Conservation (phyloP, 208 protist species). For the Leishmania aethiopica region DNA sequence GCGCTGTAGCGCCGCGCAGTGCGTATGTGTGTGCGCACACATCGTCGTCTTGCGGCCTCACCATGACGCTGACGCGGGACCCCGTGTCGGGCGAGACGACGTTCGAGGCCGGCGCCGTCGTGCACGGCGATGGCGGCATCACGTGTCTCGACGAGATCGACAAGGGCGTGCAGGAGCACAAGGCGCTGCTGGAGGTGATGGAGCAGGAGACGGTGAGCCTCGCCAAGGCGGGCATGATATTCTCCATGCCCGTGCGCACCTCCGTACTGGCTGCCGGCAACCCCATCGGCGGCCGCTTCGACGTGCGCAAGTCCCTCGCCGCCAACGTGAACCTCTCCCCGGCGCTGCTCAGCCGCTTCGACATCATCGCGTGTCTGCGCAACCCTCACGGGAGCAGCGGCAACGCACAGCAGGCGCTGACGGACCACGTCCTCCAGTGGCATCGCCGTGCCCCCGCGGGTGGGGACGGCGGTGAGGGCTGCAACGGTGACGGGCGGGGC, state of each 20-base stretch:
- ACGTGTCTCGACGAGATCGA: slow-evolving; percentile 99
- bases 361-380: slow-evolving; percentile 96
- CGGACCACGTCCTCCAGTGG: slow-evolving; percentile 95
- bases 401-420: slow-evolving; percentile 59
- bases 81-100: slow-evolving; percentile 88
- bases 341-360: slow-evolving; percentile 98
- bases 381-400: slow-evolving; percentile 35
- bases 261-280: slow-evolving; percentile 98
- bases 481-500: background rate
- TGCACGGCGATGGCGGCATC: slow-evolving; percentile 97
- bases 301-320: slow-evolving; percentile 92
- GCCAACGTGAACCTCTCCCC: slow-evolving; percentile 97
- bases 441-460: slow-evolving; percentile 35
- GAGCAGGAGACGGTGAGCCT: slow-evolving; percentile 99
- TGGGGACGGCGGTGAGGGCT: background rate
- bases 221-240: slow-evolving; percentile 98
- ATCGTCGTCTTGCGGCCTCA: slow-evolving; percentile 97
- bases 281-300: slow-evolving; percentile 94
- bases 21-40: slow-evolving; percentile 99
- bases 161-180: slow-evolving; percentile 96
- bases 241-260: slow-evolving; percentile 96
- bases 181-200: slow-evolving; percentile 99
- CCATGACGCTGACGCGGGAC: slow-evolving; percentile 97
- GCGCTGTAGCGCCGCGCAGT: slow-evolving; percentile 93
- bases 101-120: slow-evolving; percentile 98